A percentile compares a stretch with the other conserved stretches of the same genome.
phyloP scores from a whole-genome alignment of 1,139 yeast species.

The Hyphopichia buzzinii region DNA sequence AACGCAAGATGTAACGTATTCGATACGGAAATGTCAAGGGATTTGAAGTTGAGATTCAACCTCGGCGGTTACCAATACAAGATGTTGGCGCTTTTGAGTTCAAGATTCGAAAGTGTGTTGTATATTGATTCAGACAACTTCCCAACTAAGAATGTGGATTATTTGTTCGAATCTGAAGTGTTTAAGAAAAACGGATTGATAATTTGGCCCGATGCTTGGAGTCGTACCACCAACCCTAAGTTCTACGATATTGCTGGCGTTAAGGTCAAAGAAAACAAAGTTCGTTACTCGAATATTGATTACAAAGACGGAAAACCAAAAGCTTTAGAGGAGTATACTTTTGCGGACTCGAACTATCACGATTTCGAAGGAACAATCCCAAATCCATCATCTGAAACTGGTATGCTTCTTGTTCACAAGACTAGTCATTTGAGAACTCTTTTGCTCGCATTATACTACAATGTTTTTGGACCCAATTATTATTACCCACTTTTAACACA shows the following conservation, averaged over 20 bases:
- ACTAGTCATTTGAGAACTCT: conserved; percentile 49
- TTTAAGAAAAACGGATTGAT: conserved; percentile 42
- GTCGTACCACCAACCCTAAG: conserved; percentile 47
- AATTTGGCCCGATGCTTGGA: conserved; percentile 55
- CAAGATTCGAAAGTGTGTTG: conserved; percentile 56
- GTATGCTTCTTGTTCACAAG: conserved; percentile 58
- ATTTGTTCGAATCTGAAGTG: conserved; percentile 40
- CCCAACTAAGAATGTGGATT: conserved; percentile 55
- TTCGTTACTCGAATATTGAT: conserved; percentile 35
- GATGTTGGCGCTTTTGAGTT: conserved; percentile 57
- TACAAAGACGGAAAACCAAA: conserved; percentile 15
- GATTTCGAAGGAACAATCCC: conserved; percentile 59
- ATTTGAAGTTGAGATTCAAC: conserved; percentile 27
- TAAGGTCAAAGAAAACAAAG: conserved; percentile 36
- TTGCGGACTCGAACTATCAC: conserved; percentile 43
- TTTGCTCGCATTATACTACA: conserved; percentile 54
- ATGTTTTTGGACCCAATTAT: conserved; percentile 56
- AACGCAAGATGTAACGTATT: conserved; percentile 57
- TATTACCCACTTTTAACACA: conserved; percentile 63
- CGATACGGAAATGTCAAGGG: conserved; percentile 26
- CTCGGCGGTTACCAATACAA: conserved; percentile 63
- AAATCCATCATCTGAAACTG: conserved; percentile 64
- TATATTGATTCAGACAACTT: conserved; percentile 70
- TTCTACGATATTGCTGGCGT: conserved; percentile 43
- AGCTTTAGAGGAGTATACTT: conserved; percentile 31